phyloP scores from a whole-genome alignment of 805 yeast genomes.

The Saturnispora sanitii region DNA sequence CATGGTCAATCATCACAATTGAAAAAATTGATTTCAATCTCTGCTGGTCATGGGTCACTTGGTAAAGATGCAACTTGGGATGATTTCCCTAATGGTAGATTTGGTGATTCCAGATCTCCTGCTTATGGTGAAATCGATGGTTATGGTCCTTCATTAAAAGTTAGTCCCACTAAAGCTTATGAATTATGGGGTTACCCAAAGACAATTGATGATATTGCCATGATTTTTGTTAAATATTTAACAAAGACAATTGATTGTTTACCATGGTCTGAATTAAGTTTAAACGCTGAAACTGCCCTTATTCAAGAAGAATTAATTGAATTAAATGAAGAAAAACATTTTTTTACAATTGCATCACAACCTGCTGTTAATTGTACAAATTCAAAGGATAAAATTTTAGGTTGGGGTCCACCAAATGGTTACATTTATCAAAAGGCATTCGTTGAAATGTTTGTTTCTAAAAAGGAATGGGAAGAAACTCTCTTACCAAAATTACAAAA shows the following conservation, averaged over 20 bases:
- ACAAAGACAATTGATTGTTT: slow-evolving; percentile 64
- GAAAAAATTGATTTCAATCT: slow-evolving; percentile 60
- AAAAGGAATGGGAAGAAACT: slow-evolving; percentile 51
- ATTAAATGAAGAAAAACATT: slow-evolving; percentile 54
- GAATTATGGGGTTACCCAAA: slow-evolving; percentile 77
- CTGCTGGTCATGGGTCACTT: slow-evolving; percentile 72
- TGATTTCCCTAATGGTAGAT: slow-evolving; percentile 92
- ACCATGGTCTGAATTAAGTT: slow-evolving; percentile 88
- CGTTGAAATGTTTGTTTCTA: slow-evolving; percentile 80
- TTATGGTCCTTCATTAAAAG: slow-evolving; percentile 85
- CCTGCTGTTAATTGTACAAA: slow-evolving; percentile 80
- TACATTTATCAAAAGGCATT: slow-evolving; percentile 86
- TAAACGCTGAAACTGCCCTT: slow-evolving; percentile 81
- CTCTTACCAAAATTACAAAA: slow-evolving; percentile 44
- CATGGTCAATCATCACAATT: slow-evolving; percentile 29
- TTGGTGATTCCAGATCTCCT: slow-evolving; percentile 90
- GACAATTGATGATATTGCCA: slow-evolving; percentile 46
- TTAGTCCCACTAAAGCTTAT: slow-evolving; percentile 54
- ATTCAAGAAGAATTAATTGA: slow-evolving; percentile 86
- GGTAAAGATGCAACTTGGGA: slow-evolving; percentile 96
- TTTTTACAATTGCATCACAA: slow-evolving; percentile 88
- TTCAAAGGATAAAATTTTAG: slow-evolving; percentile 80
- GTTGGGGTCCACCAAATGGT: slow-evolving; percentile 96
- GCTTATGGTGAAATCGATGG: slow-evolving; percentile 98
- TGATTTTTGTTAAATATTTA: slow-evolving; percentile 61